Evolutionary conservation across 2,329 filamentous ascomycete genomes (phyloP).

Genomic region (Pseudohalonectria lignicola): DNA sequence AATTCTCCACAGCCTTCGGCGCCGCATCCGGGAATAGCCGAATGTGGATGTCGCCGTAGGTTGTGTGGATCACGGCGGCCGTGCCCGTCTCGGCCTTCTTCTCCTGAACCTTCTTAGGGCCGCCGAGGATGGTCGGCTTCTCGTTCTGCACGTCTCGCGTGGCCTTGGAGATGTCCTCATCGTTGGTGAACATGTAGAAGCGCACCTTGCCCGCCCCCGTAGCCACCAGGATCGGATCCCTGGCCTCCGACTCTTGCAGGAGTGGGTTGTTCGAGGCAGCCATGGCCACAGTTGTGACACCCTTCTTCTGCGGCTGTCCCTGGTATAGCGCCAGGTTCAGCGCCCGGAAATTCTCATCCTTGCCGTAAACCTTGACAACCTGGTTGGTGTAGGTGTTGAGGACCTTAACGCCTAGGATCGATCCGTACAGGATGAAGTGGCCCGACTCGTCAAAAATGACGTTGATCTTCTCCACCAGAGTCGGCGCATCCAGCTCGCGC

Average conservation of each 20-base stretch:
- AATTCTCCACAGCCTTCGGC: slow-evolving; percentile 94
- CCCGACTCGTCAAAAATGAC: slow-evolving; percentile 94
- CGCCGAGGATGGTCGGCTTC: slow-evolving; percentile 59
- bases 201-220: slow-evolving; percentile 81
- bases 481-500: slow-evolving; percentile 66
- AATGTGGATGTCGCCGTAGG: slow-evolving; percentile 85
- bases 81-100: slow-evolving; percentile 65
- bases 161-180: slow-evolving; percentile 70
- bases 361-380: slow-evolving; percentile 80
- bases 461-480: slow-evolving; percentile 62
- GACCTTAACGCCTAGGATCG: slow-evolving; percentile 85
- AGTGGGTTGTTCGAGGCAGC: slow-evolving; percentile 90
- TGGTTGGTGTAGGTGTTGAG: slow-evolving; percentile 93
- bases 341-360: slow-evolving; percentile 78
- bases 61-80: slow-evolving; percentile 81
- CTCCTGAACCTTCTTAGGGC: slow-evolving; percentile 43
- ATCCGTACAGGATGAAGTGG: slow-evolving; percentile 90
- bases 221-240: slow-evolving; percentile 78
- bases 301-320: slow-evolving; percentile 89
- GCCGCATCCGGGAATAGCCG: slow-evolving; percentile 88
- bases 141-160: slow-evolving; percentile 92
- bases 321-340: slow-evolving; percentile 84
- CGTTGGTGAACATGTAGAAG: slow-evolving; percentile 98
- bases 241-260: slow-evolving; percentile 78
- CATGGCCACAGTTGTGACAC: slow-evolving; percentile 90